Evolutionary conservation across 2,329 filamentous ascomycete genomes (phyloP).

Genomic region (Claviceps pusilla): DNA sequence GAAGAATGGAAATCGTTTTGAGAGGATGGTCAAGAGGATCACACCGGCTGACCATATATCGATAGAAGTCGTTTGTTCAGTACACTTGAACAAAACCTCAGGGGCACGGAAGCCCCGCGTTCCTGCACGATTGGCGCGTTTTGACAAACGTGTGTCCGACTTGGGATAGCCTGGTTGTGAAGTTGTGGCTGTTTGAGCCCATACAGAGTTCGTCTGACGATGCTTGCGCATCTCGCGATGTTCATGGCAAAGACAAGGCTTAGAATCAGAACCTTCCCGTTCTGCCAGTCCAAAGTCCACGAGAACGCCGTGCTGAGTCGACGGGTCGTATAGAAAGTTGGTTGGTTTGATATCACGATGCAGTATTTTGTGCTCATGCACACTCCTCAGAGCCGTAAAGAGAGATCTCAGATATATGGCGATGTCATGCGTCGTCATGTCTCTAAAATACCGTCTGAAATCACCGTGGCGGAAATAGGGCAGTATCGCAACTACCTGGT

Average conservation of each 20-base stretch:
- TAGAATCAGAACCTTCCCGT: slow-evolving; percentile 58
- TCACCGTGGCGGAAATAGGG: slow-evolving; percentile 94
- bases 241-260: slow-evolving; percentile 71
- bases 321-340: slow-evolving; percentile 86
- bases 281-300: slow-evolving; percentile 99
- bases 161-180: slow-evolving; percentile 64
- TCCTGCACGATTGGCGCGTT: slow-evolving; percentile 84
- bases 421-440: slow-evolving; percentile 76
- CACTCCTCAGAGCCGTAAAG: slow-evolving; percentile 68
- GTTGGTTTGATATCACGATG: slow-evolving; percentile 96
- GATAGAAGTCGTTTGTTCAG: slow-evolving; percentile 81
- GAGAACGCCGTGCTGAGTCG: slow-evolving; percentile 67
- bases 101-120: slow-evolving; percentile 92
- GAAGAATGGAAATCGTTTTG: slow-evolving; percentile 91
- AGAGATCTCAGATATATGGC: slow-evolving; percentile 78
- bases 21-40: slow-evolving; percentile 89
- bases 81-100: slow-evolving; percentile 94
- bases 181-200: slow-evolving; percentile 34
- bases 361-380: slow-evolving; percentile 72
- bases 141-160: slow-evolving; percentile 72
- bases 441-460: slow-evolving; percentile 86
- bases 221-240: slow-evolving; percentile 45
- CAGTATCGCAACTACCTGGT: slow-evolving; percentile 87
- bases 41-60: slow-evolving; percentile 96
- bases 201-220: slow-evolving; percentile 41